Evolutionary conservation across 2,329 filamentous ascomycete genomes (phyloP), one percentile per base, ranked within the genome.

Genomic region (Hypoxylon sp.): DNA sequence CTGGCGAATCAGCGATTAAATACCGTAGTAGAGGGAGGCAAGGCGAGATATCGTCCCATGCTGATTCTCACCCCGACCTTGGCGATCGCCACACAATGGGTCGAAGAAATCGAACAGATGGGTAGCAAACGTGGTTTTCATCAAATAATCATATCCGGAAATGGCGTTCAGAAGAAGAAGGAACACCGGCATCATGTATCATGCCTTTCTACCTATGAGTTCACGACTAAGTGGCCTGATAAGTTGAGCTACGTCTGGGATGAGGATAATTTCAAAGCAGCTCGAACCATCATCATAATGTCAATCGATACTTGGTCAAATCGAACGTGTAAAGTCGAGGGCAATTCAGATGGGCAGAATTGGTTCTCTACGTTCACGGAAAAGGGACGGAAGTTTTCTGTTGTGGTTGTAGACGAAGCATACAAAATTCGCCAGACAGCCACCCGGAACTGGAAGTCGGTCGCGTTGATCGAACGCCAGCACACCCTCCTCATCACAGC

Each of bases 331-430:
- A 20, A 2, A 2, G 9, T 2, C 7, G 5, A 9, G 2, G 27
- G 32, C 2, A 12, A 48, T 6, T 20, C 29, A 2, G 7, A 21
- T 1, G 42, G 5, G 29, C 36, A 4, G 15, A 31, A 26, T 12
- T 63, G 48, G 51, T 21, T 9, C 7, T 67, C 65, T 1, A 51
- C 40, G 3, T 66, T 63, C 23, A 57, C 60, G 2, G 6, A 53
- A 6, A 7, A 9, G 4, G 46, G 37, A 6, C 55, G 65, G 5
- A 11, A 26, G 3, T 67, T 67, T 35, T 69, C 66, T 3, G 42
- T 67, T 4, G 59, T 69, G 3, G 57, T 66, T 2, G 63, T 68
- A 1, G 66, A 69, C 20, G 66, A 68, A 27, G 64, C 65, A 1
- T 59, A 67, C 34, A 67, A 65, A 36, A 51, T 67, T 11, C 65